Conservation (phyloP, 192 early-diverging fungal species). For the Coemansia sp. region DNA sequence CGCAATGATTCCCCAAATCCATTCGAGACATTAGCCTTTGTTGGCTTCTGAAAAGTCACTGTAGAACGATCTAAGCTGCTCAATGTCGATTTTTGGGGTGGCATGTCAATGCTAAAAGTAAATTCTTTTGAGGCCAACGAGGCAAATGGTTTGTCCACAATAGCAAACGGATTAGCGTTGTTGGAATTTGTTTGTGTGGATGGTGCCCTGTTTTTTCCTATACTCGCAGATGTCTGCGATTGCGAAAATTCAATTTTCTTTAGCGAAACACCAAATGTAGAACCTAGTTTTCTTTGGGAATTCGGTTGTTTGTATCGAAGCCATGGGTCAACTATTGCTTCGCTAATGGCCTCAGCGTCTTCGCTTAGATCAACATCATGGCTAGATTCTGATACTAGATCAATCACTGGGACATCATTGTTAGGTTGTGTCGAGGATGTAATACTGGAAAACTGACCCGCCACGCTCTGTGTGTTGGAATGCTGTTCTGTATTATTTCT, state of each 20-base stretch:
- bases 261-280: conserved; percentile 32
- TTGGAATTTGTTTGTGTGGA: background rate
- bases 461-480: background rate
- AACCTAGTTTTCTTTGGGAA: conserved; percentile 5
- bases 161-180: conserved; percentile 10
- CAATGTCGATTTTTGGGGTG: background rate
- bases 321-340: conserved; percentile 6
- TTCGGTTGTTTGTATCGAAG: background rate
- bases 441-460: background rate
- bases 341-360: conserved; percentile 19
- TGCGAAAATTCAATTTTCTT: conserved; percentile 3
- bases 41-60: background rate
- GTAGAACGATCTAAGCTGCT: background rate
- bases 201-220: background rate
- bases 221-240: background rate
- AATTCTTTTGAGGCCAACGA: background rate
- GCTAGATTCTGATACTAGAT: conserved; percentile 13
- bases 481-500: background rate
- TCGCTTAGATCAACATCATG: conserved; percentile 18
- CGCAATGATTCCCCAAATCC: conserved; percentile 10
- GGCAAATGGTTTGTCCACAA: background rate
- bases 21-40: background rate
- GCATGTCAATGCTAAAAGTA: background rate
- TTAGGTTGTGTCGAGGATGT: background rate
- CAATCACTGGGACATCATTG: background rate